Evolutionary conservation across 2,329 filamentous ascomycete genomes (phyloP), one percentile per base, ranked within the genome.

Genomic region (Iodosphaeria phyllophila): DNA sequence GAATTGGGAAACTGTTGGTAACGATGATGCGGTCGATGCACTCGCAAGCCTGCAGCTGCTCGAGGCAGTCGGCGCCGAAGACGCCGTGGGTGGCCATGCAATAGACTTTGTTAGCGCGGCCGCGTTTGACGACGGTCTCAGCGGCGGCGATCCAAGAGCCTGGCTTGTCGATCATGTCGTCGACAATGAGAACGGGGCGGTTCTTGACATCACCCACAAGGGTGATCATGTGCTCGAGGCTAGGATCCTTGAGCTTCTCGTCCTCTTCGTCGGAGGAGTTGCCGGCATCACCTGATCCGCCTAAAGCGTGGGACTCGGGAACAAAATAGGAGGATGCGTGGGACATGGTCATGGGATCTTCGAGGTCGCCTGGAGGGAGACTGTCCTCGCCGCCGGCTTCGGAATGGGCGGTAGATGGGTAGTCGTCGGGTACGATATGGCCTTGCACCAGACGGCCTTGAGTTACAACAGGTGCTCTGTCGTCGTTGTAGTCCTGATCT

Each of bases 161-260:
- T 7, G 83, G 74, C 55, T 92, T 93, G 54, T 98, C 89, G 42
- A 98, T 93, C 78, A 98, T 95, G 47, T 98, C 89, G 47, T 98
- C 89, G 24, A 98, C 78, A 32, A 98, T 83, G 45, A 98, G 76
- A 27, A 95, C 89, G 0, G 80, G 74, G 30, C 80, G 71, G 44
- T 80, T 72, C 43, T 73, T 76, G 31, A 98, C 89, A 40, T 95
- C 80, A 31, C 89, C 89, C 9, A 98, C 89, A n/a, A 98, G 61
- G 0, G 89, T 98, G 39, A 98, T 91, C 58, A 86, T 92, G 43
- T 84, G 83, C 54, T 98, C 89, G 13, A 86, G 60, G 31, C 75
- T 73, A 8, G 75, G 70, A 36, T 86, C 72, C 39, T 75, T 68
- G 26, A 86, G 68, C n/a, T 74, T 72, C 36, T 91, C 82, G 40